A percentile compares a stretch with the other conserved stretches of the same genome.
Evolutionary conservation across 2,329 filamentous ascomycete species (phyloP).

Genomic region (Cladobotryum protrusum): DNA sequence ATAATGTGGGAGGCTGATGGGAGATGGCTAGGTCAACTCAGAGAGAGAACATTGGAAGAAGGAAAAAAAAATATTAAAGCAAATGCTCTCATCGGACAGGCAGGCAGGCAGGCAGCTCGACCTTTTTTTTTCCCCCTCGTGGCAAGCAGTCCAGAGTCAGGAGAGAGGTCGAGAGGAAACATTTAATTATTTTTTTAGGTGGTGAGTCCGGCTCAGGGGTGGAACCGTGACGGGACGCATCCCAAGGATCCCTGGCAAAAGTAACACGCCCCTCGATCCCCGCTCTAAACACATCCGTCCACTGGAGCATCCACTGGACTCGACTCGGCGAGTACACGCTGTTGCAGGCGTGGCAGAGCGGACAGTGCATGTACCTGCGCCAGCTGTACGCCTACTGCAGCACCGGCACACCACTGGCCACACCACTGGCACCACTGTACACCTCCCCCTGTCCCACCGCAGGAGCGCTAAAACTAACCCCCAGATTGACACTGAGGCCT

Average conservation of each 20-base stretch:
- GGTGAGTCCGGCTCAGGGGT: conserved; percentile 19
- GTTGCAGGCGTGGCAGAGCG: conserved; percentile 8
- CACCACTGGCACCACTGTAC: too few relatives aligned
- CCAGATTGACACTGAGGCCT: conserved; percentile 22
- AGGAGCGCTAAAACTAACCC: conserved; percentile 16
- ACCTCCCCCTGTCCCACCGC: conserved; percentile 2
- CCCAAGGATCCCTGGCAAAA: conserved; percentile 1
- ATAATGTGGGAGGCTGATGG: conserved; percentile 7
- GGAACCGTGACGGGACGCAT: conserved; percentile 15
- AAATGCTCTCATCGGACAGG: neutral
- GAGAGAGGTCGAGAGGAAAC: conserved; percentile 8
- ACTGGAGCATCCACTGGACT: neutral
- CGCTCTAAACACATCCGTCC: neutral
- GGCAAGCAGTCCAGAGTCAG: conserved; percentile 4
- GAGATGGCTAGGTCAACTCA: conserved; percentile 2
- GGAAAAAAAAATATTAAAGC: neutral
- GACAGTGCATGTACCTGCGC: neutral
- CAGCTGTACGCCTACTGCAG: neutral
- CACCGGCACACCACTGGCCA: neutral
- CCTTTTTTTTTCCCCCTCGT: conserved; percentile 7
- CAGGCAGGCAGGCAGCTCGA: neutral
- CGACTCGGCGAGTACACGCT: conserved; percentile 1
- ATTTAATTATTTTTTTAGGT: conserved; percentile 17
- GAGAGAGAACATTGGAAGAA: neutral
- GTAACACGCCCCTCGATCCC: neutral